phyloP scores from a whole-genome alignment of 768 basidiomycete genomes.

The Dioszegia crocea region DNA sequence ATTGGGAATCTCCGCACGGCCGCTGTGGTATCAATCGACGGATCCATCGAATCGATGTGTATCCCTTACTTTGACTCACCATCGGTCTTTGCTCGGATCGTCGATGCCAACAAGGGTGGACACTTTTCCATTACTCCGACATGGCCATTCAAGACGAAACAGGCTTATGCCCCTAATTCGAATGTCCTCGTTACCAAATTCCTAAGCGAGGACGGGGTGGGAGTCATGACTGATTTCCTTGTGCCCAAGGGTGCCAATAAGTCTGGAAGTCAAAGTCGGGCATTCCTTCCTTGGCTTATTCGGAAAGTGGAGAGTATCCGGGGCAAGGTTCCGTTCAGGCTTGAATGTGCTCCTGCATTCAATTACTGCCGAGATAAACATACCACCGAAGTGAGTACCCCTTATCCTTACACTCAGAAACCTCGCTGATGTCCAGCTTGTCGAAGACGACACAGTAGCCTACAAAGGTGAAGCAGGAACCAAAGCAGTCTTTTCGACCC shows the following conservation, averaged over 20 bases:
- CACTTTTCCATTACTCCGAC: slow-evolving; percentile 71
- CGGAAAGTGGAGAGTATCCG: slow-evolving; percentile 64
- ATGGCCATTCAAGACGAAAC: slow-evolving; percentile 47
- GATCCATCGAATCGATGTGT: slow-evolving; percentile 74
- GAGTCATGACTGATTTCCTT: slow-evolving; percentile 66
- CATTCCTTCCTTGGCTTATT: slow-evolving; percentile 45
- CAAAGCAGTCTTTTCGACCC: slow-evolving; percentile 50
- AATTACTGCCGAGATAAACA: slow-evolving; percentile 82
- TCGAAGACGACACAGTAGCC: slow-evolving; percentile 49
- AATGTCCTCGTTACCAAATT: slow-evolving; percentile 87
- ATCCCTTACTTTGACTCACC: slow-evolving; percentile 92
- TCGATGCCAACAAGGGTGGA: slow-evolving; percentile 61
- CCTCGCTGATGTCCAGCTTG: slow-evolving; percentile 24
- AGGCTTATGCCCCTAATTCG: slow-evolving; percentile 43
- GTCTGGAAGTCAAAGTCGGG: slow-evolving; percentile 19
- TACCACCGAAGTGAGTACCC: slow-evolving; percentile 55
- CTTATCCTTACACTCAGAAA: not conserved
- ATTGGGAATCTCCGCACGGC: slow-evolving; percentile 50
- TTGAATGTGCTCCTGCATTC: slow-evolving; percentile 95
- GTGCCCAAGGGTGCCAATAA: slow-evolving; percentile 43
- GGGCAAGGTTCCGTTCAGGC: slow-evolving; percentile 68
- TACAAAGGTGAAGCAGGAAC: slow-evolving; percentile 52
- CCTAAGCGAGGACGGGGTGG: slow-evolving; percentile 81
- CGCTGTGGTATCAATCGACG: slow-evolving; percentile 52
- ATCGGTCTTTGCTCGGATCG: slow-evolving; percentile 70